Percentiles rank a stretch among this genome's conserved stretches.
Conservation (phyloP, 192 early-diverging fungal genomes). For the Mortierella alpina region DNA sequence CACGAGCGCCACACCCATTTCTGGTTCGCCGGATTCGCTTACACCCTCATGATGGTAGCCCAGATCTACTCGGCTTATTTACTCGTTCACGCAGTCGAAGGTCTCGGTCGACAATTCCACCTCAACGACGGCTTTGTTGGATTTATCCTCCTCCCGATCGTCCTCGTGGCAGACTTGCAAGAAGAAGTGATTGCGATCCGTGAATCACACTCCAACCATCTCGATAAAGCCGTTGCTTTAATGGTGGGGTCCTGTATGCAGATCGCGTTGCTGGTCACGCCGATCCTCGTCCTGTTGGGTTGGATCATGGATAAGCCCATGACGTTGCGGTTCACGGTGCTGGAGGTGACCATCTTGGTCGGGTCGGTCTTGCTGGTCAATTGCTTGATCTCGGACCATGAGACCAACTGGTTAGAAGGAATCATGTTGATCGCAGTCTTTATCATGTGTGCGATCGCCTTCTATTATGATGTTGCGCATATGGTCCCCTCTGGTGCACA, state of each 20-base stretch:
- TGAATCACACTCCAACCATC: constrained; percentile 16
- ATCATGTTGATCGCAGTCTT: constrained; percentile 81
- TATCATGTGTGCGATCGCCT: constrained; percentile 78
- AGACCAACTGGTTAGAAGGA: constrained; percentile 96
- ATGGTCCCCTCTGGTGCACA: not conserved
- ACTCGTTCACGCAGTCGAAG: constrained; percentile 82
- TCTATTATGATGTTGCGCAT: constrained; percentile 53
- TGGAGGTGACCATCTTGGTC: constrained; percentile 86
- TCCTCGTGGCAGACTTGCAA: constrained; percentile 63
- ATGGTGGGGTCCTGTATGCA: constrained; percentile 62
- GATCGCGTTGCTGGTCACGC: constrained; percentile 85
- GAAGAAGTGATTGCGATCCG: constrained; percentile 67
- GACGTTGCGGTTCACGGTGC: constrained; percentile 83
- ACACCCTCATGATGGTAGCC: constrained; percentile 67
- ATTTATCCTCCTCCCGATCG: constrained; percentile 90
- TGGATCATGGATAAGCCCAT: constrained; percentile 86
- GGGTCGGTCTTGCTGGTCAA: constrained; percentile 82
- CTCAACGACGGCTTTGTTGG: constrained; percentile 92
- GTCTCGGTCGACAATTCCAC: constrained; percentile 73
- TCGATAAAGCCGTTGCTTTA: constrained; percentile 16
- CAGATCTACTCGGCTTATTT: constrained; percentile 84
- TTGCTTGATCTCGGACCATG: constrained; percentile 83
- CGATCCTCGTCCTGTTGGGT: constrained; percentile 78
- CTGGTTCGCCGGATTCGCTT: constrained; percentile 56
- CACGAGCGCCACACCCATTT: constrained; percentile 66